Percentiles rank a stretch among this genome's conserved stretches.
phyloP scores from a whole-genome alignment of 2,329 filamentous ascomycete species.

The Fonsecaea multimorphosa region DNA sequence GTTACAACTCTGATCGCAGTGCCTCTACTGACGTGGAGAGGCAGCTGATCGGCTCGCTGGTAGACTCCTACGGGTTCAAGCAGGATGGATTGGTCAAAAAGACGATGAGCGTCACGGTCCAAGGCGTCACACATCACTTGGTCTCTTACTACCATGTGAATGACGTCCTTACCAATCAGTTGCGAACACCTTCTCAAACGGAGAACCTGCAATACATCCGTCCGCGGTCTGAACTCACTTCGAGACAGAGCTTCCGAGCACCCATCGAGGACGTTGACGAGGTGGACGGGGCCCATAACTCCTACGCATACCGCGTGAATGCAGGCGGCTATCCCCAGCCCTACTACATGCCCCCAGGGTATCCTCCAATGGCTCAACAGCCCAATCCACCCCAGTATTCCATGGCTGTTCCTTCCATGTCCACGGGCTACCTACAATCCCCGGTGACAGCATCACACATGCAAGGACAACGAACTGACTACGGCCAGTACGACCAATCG shows the following conservation, averaged over 20 bases:
- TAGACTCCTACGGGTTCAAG: conserved; percentile 92
- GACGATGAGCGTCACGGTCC: conserved; percentile 80
- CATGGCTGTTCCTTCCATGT: conserved; percentile 34
- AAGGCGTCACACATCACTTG: conserved; percentile 79
- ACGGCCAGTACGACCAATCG: conserved; percentile 37
- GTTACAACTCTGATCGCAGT: conserved; percentile 47
- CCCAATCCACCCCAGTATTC: conserved; percentile 33
- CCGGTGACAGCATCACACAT: conserved; percentile 33
- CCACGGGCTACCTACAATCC: conserved; percentile 35
- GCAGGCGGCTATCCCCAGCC: conserved; percentile 40
- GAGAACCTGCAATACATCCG: conserved; percentile 57
- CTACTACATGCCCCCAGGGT: conserved; percentile 35
- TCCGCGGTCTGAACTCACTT: conserved; percentile 64
- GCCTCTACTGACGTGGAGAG: conserved; percentile 58
- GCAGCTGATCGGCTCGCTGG: conserved; percentile 76
- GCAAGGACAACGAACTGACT: conserved; percentile 35
- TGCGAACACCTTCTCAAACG: conserved; percentile 65
- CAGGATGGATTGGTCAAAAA: conserved; percentile 85
- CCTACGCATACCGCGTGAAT: conserved; percentile 49
- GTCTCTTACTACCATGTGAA: conserved; percentile 87
- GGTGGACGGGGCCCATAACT: conserved; percentile 48
- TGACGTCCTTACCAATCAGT: conserved; percentile 70
- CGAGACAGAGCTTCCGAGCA: conserved; percentile 69
- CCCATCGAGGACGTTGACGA: conserved; percentile 67
- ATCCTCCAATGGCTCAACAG: conserved; percentile 36